Evolutionary conservation across 1,284 basidiomycete genomes (phyloP).

Genomic region (Malassezia pachydermatis): DNA sequence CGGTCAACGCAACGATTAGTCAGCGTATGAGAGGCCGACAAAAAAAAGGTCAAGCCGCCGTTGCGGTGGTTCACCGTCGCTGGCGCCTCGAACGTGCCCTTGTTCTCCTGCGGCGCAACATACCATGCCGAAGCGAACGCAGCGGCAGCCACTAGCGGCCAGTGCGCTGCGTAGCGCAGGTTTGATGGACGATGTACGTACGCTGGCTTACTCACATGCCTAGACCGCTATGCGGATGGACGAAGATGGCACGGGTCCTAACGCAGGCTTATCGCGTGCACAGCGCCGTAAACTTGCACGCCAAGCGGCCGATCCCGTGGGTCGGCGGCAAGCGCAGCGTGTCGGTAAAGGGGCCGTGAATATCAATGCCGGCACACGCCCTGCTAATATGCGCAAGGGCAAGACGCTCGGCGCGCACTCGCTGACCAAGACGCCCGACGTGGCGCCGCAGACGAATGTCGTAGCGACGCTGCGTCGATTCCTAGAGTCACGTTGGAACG

Average conservation of each 20-base stretch:
- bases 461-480: slow-evolving; percentile 53
- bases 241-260: slow-evolving; percentile 2
- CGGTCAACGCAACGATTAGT: neutral
- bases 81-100: neutral
- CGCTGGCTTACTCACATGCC: neutral
- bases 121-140: slow-evolving; percentile 17
- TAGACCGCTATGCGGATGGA: slow-evolving; percentile 12
- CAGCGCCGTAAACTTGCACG: slow-evolving; percentile 14
- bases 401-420: neutral
- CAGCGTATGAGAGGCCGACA: neutral
- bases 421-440: slow-evolving; percentile 1
- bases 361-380: slow-evolving; percentile 9
- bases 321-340: neutral
- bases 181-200: slow-evolving; percentile 5
- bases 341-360: slow-evolving; percentile 6
- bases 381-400: slow-evolving; percentile 7
- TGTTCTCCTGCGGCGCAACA: neutral
- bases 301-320: slow-evolving; percentile 6
- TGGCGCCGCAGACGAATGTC: slow-evolving; percentile 34
- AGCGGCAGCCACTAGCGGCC: slow-evolving; percentile 10
- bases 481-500: slow-evolving; percentile 22
- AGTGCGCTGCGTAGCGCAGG: slow-evolving; percentile 15
- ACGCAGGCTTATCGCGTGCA: neutral
- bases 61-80: too few relatives aligned
- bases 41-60: too few relatives aligned